Evolutionary conservation across 169 alveolate genomes (phyloP).

Genomic region (Cyclospora cayetanensis): DNA sequence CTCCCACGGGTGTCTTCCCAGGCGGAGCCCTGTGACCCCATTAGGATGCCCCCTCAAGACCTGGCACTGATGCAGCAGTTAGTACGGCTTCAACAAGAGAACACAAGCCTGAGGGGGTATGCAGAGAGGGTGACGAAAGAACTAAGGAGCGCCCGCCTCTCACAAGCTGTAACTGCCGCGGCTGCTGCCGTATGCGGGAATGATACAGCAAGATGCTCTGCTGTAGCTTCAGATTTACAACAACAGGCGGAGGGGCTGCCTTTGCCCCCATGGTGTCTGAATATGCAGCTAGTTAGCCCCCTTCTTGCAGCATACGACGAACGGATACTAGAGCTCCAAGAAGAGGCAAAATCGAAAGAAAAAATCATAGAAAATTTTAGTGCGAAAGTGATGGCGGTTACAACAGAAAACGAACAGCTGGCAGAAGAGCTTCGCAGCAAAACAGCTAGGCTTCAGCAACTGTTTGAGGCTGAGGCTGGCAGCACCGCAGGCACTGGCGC

Average conservation of each 20-base stretch:
- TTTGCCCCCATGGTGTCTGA: constrained; percentile 73
- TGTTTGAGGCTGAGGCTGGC: constrained; percentile 49
- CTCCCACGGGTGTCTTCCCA: background rate
- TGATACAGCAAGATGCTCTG: background rate
- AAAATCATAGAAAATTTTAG: constrained; percentile 41
- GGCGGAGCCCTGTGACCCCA: background rate
- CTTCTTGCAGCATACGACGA: constrained; percentile 73
- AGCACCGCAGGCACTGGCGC: background rate
- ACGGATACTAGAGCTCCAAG: constrained; percentile 65
- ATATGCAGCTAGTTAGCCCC: constrained; percentile 73
- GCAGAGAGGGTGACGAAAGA: constrained; percentile 70
- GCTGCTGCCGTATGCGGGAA: constrained; percentile 2
- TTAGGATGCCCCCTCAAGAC: constrained; percentile 23
- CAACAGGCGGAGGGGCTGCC: constrained; percentile 60
- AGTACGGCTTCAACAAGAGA: constrained; percentile 68
- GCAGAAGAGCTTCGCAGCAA: constrained; percentile 64
- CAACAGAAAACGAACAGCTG: constrained; percentile 71
- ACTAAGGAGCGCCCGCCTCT: constrained; percentile 58
- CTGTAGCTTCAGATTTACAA: constrained; percentile 32
- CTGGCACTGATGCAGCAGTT: constrained; percentile 71
- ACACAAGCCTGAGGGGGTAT: constrained; percentile 59
- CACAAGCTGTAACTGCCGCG: constrained; percentile 54
- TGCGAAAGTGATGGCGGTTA: constrained; percentile 43
- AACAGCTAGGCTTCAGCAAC: constrained; percentile 61
- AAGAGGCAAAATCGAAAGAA: constrained; percentile 53